phyloP scores from a whole-genome alignment of 2,329 filamentous ascomycete species.

The Rhynchosporium graminicola region DNA sequence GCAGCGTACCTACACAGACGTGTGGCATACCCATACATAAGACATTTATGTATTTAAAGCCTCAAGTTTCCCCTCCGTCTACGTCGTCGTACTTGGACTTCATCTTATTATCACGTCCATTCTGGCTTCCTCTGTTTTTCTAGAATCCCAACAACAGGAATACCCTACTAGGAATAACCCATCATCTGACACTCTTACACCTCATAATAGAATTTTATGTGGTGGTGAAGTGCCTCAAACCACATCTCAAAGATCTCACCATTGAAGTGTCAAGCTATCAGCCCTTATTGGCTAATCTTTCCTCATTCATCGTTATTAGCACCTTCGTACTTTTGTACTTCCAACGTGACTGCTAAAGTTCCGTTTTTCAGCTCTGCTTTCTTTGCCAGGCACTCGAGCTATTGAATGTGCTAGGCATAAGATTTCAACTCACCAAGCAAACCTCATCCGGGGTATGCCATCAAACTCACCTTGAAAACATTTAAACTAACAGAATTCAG shows the following conservation, averaged over 20 bases:
- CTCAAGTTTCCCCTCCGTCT: background rate
- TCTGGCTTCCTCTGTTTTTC: constrained; percentile 4
- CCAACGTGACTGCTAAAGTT: constrained; percentile 32
- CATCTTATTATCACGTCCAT: background rate
- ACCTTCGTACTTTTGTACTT: constrained; percentile 19
- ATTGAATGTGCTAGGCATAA: constrained; percentile 35
- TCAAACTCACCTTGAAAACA: constrained; percentile 70
- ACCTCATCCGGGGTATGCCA: background rate
- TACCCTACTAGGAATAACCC: constrained; percentile 27
- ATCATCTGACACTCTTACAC: constrained; percentile 19
- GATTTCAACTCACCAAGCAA: constrained; percentile 51
- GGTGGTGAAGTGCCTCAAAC: constrained; percentile 31
- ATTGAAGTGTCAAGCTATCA: constrained; percentile 27
- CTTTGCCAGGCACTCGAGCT: constrained; percentile 34
- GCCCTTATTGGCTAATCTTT: constrained; percentile 19
- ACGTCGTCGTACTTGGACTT: background rate
- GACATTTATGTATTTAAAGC: constrained; percentile 13
- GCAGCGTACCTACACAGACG: background rate
- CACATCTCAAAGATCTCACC: constrained; percentile 29
- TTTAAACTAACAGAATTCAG: constrained; percentile 54
- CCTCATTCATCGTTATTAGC: constrained; percentile 6
- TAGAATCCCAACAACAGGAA: background rate
- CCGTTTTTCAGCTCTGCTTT: constrained; percentile 33
- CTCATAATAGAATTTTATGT: constrained; percentile 30
- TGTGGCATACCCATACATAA: background rate